A percentile compares a stretch with the other conserved stretches of the same genome.
phyloP scores from a whole-genome alignment of 2,329 filamentous ascomycete genomes.

The Xylariales sp. region DNA sequence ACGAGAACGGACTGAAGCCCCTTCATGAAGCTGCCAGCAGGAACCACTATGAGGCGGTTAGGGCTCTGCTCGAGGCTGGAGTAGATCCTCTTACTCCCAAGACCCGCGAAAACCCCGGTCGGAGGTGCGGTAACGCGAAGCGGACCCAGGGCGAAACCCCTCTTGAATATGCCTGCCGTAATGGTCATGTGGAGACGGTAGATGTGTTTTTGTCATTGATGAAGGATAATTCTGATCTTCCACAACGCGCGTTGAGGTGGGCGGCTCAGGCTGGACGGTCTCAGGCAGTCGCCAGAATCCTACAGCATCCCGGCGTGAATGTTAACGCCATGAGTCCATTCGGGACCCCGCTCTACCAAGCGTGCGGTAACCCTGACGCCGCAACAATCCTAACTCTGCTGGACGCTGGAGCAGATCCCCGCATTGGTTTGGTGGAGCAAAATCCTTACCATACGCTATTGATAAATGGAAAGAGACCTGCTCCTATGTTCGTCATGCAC shows the following conservation, averaged over 20 bases:
- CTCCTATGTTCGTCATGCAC: too few relatives aligned
- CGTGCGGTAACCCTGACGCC: background rate
- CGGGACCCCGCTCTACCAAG: background rate
- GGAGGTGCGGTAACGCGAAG: background rate
- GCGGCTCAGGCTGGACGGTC: background rate
- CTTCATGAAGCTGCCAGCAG: constrained; percentile 1
- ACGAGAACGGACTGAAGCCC: background rate
- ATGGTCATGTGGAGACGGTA: background rate
- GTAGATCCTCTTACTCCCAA: background rate
- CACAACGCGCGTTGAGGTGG: background rate
- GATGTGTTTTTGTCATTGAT: background rate
- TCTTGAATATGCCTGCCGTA: background rate
- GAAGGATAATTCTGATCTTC: background rate
- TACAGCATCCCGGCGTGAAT: background rate
- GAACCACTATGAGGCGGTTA: too few relatives aligned
- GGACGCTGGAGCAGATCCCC: background rate
- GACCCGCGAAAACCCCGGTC: background rate
- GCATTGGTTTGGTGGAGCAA: background rate
- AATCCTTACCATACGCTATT: background rate
- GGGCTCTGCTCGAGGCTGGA: background rate
- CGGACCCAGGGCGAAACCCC: background rate
- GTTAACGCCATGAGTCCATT: background rate
- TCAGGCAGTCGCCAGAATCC: background rate
- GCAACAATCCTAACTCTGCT: background rate
- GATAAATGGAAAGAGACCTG: background rate